Evolutionary conservation across 106 monocot genomes (phyloP), one percentile per base, ranked within the genome.

Genomic region (Apostasia ramifera): DNA sequence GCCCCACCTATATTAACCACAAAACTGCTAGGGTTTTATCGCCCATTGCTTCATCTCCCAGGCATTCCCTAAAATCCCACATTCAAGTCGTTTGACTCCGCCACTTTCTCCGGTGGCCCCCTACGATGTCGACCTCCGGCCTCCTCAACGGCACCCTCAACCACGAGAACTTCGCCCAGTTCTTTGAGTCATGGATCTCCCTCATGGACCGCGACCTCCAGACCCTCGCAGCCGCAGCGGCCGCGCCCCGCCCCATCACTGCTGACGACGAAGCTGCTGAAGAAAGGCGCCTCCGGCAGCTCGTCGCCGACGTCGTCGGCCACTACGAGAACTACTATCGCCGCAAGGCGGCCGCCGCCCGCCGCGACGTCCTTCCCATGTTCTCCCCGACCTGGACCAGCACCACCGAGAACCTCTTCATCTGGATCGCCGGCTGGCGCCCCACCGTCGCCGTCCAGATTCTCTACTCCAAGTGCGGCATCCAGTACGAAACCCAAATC

Each of bases 401-500:
- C 66, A 74, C 85, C 45, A 81, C 84, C 10, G 90, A 90, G 82
- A 76, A 79, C 12, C 69, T 82, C 62, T 83, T 83, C 70, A 66
- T 81, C 59, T 83, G 89, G 89, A 61, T 61, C 59, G 94, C 85
- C 60, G 94, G 90, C 4, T 90, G 94, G 94, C 80, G 84, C 26
- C 90, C 94, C 42, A 51, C 71, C 59, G 37, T 80, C 26, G 81
- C 82, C 56, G 55, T 94, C 74, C 94, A 83, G 12, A 66, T 94
- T 41, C 72, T 90, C 45, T 83, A 88, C 76, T 88, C 92, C 63
- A 88, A 82, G 65, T 81, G 75, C 37, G 91, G 88, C 52, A 47
- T 85, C 42, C 88, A 85, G 65, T 46, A 88, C 2, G 76, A 82
- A 63, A 46, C 70, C 70, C 78, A 58, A 42, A 66, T 92, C 6